These are phyloP conservation scores for Thermothelomyces thermophilus DNA, from an alignment of 2,329 filamentous ascomycete genomes.

Conservation along the genomic window DNA sequence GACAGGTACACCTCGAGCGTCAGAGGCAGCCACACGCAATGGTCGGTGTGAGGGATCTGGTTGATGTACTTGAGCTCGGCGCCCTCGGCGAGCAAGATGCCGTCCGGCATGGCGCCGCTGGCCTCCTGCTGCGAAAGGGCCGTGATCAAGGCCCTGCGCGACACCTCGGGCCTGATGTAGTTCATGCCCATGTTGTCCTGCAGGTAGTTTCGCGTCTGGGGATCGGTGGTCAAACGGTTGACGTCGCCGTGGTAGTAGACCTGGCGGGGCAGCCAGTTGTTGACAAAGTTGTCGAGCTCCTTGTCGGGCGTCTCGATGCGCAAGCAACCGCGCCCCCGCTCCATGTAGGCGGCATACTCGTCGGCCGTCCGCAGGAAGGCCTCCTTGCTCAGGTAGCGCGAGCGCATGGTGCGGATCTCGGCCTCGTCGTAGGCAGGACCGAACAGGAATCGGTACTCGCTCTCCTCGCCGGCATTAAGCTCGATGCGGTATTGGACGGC, in stretches of 20 bases:
- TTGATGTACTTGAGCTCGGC: constrained; percentile 56
- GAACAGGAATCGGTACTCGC: constrained; percentile 48
- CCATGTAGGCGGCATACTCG: constrained; percentile 46
- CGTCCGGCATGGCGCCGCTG: constrained; percentile 52
- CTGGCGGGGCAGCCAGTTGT: constrained; percentile 53
- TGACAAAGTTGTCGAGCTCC: constrained; percentile 51
- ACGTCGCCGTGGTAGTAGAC: constrained; percentile 54
- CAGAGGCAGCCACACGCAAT: constrained; percentile 53
- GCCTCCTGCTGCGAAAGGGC: constrained; percentile 48
- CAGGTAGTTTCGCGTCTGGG: constrained; percentile 53
- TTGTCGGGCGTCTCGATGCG: constrained; percentile 48
- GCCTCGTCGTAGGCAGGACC: constrained; percentile 47
- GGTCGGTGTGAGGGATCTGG: constrained; percentile 53
- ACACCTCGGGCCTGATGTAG: constrained; percentile 45
- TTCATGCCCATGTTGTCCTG: constrained; percentile 58
- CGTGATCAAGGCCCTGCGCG: constrained; percentile 42
- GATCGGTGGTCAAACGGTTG: constrained; percentile 52
- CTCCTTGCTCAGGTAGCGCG: constrained; percentile 43
- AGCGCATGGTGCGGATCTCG: constrained; percentile 40
- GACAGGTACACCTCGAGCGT: constrained; percentile 48
- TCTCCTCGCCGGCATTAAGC: constrained; percentile 34
- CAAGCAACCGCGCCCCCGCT: constrained; percentile 44
- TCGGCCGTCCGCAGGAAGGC: constrained; percentile 40
- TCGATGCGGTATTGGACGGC: constrained; percentile 45
- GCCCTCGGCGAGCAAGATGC: constrained; percentile 46